phyloP scores from a whole-genome alignment of 148 eudicot species.

The Rhododendron griersonianum region DNA sequence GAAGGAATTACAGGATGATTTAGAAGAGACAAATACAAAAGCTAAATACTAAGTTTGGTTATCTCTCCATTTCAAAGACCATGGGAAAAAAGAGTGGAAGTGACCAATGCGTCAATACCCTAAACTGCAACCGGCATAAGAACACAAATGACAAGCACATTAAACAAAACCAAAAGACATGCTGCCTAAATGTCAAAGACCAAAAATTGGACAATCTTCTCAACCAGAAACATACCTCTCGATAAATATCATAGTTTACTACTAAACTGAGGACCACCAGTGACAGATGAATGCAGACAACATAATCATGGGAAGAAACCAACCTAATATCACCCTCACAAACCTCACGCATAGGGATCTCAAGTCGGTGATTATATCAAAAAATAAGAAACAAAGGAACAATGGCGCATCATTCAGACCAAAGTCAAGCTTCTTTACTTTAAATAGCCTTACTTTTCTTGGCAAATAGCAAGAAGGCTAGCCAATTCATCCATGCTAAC shows the following conservation, averaged over 20 bases:
- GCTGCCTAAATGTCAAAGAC: neutral
- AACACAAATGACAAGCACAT: neutral
- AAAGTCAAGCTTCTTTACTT: neutral
- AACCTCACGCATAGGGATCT: neutral
- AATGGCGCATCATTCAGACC: conserved; percentile 1
- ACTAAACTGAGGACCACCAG: neutral
- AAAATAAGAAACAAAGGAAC: neutral
- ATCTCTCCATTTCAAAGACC: neutral
- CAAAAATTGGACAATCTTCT: neutral
- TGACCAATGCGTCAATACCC: neutral
- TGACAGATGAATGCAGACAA: neutral
- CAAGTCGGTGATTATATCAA: neutral
- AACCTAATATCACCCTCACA: conserved; percentile 3
- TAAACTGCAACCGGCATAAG: neutral
- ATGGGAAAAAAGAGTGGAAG: neutral
- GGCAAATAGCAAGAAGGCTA: conserved; percentile 64
- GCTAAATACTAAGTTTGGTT: neutral
- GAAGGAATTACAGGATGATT: neutral
- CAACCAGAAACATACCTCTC: neutral
- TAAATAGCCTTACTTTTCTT: conserved; percentile 60
- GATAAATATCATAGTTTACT: neutral
- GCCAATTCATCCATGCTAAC: conserved; percentile 95
- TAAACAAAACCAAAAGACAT: neutral
- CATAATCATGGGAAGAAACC: neutral
- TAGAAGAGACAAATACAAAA: neutral